Evolutionary conservation across 768 basidiomycete genomes (phyloP), one percentile per base, ranked within the genome.

Genomic region (Lyophyllum atratum): DNA sequence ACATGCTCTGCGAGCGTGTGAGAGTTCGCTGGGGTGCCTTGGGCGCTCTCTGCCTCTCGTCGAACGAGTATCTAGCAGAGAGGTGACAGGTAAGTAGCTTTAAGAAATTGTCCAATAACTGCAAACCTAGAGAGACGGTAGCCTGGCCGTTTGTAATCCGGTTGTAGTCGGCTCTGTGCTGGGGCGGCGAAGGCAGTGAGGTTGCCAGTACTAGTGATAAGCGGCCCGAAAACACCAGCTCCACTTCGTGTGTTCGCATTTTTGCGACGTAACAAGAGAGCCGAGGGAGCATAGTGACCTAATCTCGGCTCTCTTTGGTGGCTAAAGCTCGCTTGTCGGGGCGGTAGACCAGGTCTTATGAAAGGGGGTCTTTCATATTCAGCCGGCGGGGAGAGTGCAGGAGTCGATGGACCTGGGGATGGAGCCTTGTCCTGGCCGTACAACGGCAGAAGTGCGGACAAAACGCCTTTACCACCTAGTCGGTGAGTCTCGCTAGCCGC

Each of bases 121-220:
- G 66, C 67, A 28, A 22, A 89, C 75, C 92, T 75, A 2, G 83
- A 85, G 9, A 93, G 73, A 49, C 80, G 78, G 61, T 85, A 92
- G 14, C 91, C 90, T 2, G 86, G 78, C 43, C 80, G 72, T 62
- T 82, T 80, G 34, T 88, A 64, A 60, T 86, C 80, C 1, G 90
- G 89, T 7, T 84, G 63, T 78, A 77, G 25, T 73, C 74, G 49
- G 63, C 71, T 80, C 43, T 76, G 71, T 10, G 64, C 60, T 0
- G 89, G 88, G 0, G 85, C 80, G 7, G 85, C 83, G 2, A 80
- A 80, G 17, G 87, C 89, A 1, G 80, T 74, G 8, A 93, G 71
- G 47, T 85, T 84, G 2, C 83, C 85, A 0, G 89, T 85, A 55
- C 85, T 84, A 7, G 87, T 82, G 21, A 94, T 85, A 33, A 93